Conservation (phyloP, 371 early-diverging fungal genomes). For the Mucor velutinosus region DNA sequence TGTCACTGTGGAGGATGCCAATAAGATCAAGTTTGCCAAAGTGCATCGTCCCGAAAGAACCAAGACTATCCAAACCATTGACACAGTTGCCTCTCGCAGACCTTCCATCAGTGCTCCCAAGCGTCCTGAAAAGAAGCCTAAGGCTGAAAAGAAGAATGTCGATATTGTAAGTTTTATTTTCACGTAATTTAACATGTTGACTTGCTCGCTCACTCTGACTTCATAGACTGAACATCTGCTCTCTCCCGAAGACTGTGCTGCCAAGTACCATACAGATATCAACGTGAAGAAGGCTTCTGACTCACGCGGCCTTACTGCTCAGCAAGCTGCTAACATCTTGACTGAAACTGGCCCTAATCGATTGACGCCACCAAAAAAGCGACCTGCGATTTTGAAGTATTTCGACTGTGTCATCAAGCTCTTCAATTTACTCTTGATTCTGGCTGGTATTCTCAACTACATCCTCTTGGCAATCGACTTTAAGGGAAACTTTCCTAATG, state of each 20-base stretch:
- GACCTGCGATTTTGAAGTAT: constrained; percentile 71
- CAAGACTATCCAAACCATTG: constrained; percentile 29
- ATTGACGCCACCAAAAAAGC: constrained; percentile 86
- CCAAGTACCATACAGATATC: constrained; percentile 57
- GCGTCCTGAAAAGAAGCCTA: constrained; percentile 20
- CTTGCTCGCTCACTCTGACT: background rate
- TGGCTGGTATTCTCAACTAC: constrained; percentile 81
- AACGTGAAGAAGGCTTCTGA: constrained; percentile 61
- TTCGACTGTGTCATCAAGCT: constrained; percentile 71
- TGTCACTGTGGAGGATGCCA: constrained; percentile 17
- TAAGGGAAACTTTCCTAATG: constrained; percentile 66
- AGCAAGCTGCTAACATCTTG: constrained; percentile 65
- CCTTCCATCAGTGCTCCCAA: constrained; percentile 37
- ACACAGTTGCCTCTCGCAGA: constrained; percentile 24
- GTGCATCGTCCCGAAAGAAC: constrained; percentile 33
- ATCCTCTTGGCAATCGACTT: constrained; percentile 78
- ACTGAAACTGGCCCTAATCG: constrained; percentile 78
- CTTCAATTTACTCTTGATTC: constrained; percentile 86
- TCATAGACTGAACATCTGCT: constrained; percentile 74
- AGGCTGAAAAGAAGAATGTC: constrained; percentile 24
- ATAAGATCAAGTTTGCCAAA: constrained; percentile 29
- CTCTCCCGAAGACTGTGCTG: constrained; percentile 66
- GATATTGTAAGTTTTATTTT: constrained; percentile 37
- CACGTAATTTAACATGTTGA: background rate
- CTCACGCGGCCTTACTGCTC: constrained; percentile 71